These are phyloP conservation scores for Agrostemma githago DNA, from an alignment of 148 eudicot genomes.

Conservation along the genomic window DNA sequence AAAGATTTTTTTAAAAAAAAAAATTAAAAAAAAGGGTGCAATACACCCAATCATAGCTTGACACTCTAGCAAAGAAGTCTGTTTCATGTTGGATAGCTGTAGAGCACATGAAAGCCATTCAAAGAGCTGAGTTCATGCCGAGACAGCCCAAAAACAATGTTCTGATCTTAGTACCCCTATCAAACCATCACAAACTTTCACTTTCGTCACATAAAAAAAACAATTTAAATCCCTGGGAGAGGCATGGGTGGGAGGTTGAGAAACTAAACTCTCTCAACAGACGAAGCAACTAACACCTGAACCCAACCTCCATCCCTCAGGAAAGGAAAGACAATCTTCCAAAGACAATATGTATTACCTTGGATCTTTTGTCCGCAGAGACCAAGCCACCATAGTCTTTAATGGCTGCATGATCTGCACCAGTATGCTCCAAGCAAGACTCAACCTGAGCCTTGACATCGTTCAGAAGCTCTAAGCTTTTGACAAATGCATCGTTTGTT, in stretches of 20 bases:
- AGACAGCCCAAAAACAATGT: too few relatives aligned
- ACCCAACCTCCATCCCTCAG: not conserved
- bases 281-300: not conserved
- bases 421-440: slow-evolving; percentile 39
- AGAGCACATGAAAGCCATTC: not conserved
- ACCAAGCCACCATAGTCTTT: slow-evolving; percentile 29
- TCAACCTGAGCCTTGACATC: slow-evolving; percentile 37
- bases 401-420: slow-evolving; percentile 28
- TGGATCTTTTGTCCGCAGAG: slow-evolving; percentile 32
- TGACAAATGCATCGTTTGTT: slow-evolving; percentile 43
- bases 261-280: not conserved
- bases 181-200: not conserved
- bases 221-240: not conserved
- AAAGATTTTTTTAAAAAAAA: not conserved
- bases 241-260: not conserved
- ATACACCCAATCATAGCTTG: not conserved
- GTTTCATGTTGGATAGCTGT: not conserved
- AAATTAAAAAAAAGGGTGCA: not conserved
- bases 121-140: not conserved
- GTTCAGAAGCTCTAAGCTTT: slow-evolving; percentile 52
- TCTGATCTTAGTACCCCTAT: not conserved
- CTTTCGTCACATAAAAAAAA: not conserved
- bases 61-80: not conserved
- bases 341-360: slow-evolving; percentile 40
- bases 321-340: not conserved